A percentile compares a stretch with the other conserved stretches of the same genome.
Evolutionary conservation across 2,329 filamentous ascomycete genomes (phyloP).

Genomic region (Elsinoe arachidis): DNA sequence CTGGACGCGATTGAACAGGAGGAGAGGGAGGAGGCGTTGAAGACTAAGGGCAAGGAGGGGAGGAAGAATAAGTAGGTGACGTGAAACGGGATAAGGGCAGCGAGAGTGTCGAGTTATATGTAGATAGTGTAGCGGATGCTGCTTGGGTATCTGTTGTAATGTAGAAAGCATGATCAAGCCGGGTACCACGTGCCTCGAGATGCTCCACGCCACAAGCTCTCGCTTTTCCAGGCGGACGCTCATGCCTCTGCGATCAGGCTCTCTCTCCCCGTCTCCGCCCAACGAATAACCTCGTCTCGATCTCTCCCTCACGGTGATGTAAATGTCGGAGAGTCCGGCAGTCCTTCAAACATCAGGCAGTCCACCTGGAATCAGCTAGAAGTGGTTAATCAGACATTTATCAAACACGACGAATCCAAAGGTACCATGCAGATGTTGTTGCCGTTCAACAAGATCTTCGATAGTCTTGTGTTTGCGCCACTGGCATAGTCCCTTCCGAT

Average conservation of each 20-base stretch:
- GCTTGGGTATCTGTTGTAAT: slow-evolving; percentile 11
- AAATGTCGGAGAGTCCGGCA: not conserved
- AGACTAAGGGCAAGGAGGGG: slow-evolving; percentile 24
- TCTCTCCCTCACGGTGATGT: not conserved
- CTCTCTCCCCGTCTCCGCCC: too few relatives aligned
- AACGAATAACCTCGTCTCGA: too few relatives aligned
- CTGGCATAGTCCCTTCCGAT: slow-evolving; percentile 65
- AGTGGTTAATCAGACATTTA: slow-evolving; percentile 1
- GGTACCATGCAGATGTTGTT: slow-evolving; percentile 99
- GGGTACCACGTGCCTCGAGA: not conserved
- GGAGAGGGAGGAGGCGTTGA: slow-evolving; percentile 37
- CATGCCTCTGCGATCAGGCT: too few relatives aligned
- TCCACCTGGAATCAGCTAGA: slow-evolving; percentile 22
- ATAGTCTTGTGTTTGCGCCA: slow-evolving; percentile 76
- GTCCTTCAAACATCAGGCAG: slow-evolving; percentile 19
- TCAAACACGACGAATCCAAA: not conserved
- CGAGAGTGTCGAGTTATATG: not conserved
- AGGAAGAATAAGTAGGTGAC: slow-evolving; percentile 17
- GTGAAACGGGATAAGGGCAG: not conserved
- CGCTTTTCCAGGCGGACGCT: not conserved
- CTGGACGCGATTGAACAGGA: slow-evolving; percentile 54
- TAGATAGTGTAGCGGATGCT: slow-evolving; percentile 3
- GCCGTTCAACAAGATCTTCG: slow-evolving; percentile 92
- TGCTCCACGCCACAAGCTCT: not conserved
- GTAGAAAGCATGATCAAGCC: not conserved